Evolutionary conservation across 2,329 filamentous ascomycete species (phyloP), one percentile per base, ranked within the genome.

Genomic region (Apiospora rasikravindrae): DNA sequence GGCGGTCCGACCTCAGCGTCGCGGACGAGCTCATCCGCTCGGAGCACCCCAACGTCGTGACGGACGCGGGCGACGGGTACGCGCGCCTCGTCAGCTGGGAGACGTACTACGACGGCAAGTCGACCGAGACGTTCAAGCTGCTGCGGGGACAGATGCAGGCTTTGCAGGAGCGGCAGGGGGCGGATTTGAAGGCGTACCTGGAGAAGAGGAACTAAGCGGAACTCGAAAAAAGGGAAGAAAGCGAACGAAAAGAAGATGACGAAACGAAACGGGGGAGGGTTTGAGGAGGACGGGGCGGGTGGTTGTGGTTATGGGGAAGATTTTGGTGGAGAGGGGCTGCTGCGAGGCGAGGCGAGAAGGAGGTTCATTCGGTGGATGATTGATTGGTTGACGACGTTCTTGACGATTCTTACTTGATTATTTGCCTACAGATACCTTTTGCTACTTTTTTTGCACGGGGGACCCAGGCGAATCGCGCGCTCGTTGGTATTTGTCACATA

Each of bases 11-110:
- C 68, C 73, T 69, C 13, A 74, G 73, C 5, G 6, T 72, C 51
- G 73, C 68, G 8, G 75, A 73, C 10, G 6, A 71, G 5, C 74
- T 74, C n/a, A 53, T 73, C 45, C 71, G 75, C 11, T 76, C 77
- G 0, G 77, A 79, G 70, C 78, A 78, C 67, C 76, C 77, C 0
- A 76, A 74, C 29, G 74, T 80, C 29, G 70, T 79, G 14, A 73
- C 76, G n/a, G 74, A 74, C 13, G 40, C 73, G 29, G 77, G 74
- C 3, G 70, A 75, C 33, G 75, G 73, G 4, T 72, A 72, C 22
- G 78, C 78, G 6, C 73, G 75, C 47, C 76, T 77, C 61, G 69
- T 80, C 13, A 78, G 76, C n/a, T 79, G 77, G 68, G 78, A 79
- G 72, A 78, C 77, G 40, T 79, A 78, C 57, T 79, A 79, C 67